Conservation (phyloP, 2,329 filamentous ascomycete species). For the Venturia carpophila region DNA sequence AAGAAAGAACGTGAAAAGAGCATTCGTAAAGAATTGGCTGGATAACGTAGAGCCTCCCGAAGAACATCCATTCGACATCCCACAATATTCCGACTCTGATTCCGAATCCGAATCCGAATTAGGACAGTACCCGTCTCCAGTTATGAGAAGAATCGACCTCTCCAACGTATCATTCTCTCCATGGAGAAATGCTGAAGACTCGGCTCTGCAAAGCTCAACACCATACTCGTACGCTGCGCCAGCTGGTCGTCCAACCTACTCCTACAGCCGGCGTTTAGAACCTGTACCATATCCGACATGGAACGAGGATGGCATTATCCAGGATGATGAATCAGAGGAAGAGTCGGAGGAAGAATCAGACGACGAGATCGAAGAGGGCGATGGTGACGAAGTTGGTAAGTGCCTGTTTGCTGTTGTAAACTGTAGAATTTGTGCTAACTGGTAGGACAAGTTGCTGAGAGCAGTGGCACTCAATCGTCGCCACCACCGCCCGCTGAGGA, state of each 20-base stretch:
- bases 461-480: constrained; percentile 7
- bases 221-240: neutral
- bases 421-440: neutral
- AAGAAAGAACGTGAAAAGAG: constrained; percentile 12
- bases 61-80: neutral
- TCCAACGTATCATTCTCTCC: constrained; percentile 11
- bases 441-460: constrained; percentile 4
- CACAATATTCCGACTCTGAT: neutral
- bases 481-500: neutral
- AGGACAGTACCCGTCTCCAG: neutral
- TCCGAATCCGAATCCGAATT: neutral
- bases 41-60: constrained; percentile 14
- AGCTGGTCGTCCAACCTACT: constrained; percentile 1
- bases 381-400: constrained; percentile 16
- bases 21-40: constrained; percentile 18
- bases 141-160: constrained; percentile 12
- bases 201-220: constrained; percentile 4
- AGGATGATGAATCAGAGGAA: constrained; percentile 7
- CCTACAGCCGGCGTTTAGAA: neutral
- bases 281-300: neutral
- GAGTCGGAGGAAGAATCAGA: constrained; percentile 7
- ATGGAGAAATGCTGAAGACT: constrained; percentile 4
- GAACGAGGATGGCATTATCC: neutral
- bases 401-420: neutral
- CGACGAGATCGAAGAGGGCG: constrained; percentile 7